These are phyloP conservation scores for Globisporangium radiosum DNA, from an alignment of 352 stramenopile genomes.

Conservation along the genomic window DNA sequence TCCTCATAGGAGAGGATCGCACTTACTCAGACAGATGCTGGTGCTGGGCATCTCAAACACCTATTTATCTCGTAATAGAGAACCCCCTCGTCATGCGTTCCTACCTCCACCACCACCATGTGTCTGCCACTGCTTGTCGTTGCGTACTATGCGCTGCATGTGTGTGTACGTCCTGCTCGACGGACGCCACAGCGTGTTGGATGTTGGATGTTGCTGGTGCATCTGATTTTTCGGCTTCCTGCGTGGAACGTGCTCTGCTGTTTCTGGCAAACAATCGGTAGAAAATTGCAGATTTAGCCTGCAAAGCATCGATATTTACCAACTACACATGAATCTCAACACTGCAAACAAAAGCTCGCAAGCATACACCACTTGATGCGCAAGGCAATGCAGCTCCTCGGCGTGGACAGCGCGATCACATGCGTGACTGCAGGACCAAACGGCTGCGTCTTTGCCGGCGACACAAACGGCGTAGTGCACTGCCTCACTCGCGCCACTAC, in stretches of 20 bases:
- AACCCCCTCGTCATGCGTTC: not conserved
- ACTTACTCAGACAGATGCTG: not conserved
- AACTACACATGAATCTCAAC: not conserved
- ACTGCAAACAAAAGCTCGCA: not conserved
- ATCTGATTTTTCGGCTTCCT: not conserved
- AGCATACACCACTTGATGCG: not conserved
- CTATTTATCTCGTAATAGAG: conserved; percentile 2
- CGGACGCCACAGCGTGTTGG: too few species aligned
- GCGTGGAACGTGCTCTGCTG: too few species aligned
- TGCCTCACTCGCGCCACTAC: conserved; percentile 7
- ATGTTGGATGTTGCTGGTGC: not conserved
- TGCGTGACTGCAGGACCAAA: conserved; percentile 6
- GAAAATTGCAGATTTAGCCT: too few species aligned
- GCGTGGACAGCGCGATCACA: conserved; percentile 4
- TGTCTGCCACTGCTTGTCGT: too few species aligned
- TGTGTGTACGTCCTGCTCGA: not conserved
- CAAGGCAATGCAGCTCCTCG: not conserved
- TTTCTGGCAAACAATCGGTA: too few species aligned
- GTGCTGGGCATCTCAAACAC: not conserved
- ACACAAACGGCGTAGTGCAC: conserved; percentile 10
- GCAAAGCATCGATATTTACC: too few species aligned
- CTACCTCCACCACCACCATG: too few species aligned
- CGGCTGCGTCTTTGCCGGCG: conserved; percentile 10
- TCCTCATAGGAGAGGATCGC: not conserved
- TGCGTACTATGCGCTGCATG: not conserved